Base-by-base conservation (phyloP, 2,329 filamentous ascomycete species). In the Aspergillus latus region DNA sequence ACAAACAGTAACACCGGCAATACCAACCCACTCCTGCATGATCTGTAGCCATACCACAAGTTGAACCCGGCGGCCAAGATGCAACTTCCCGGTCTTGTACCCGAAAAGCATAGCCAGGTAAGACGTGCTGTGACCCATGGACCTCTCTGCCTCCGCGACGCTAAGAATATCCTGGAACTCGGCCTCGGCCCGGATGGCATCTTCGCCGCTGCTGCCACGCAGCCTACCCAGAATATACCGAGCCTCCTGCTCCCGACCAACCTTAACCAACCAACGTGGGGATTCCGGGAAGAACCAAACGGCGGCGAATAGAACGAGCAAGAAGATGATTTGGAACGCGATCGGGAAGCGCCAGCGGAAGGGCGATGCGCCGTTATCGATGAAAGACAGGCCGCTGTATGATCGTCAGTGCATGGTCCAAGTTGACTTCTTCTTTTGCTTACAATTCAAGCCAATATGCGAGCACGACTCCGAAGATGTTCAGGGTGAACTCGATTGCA, bases 31-130 rank as follows among this genome's bases (percentile, higher is more conserved):
- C 63, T 88, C 83, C 64, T 88, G 86, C 66, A 89, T 81, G 44
- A 89, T 86, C 71, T 89, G 86, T 7, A 89, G 76, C 86, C 86
- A 89, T 36, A 90, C 79, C 2, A 87, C 86, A 1, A 90, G 78
- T 64, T 89, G 86, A 0, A 89, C 85, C 5, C 88, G 82, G 1
- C 87, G 79, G 0, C 82, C 87, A 0, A 83, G 86, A 60, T 89
- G 86, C 7, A 89, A 70, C 50, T 87, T 84, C 1, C 79, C 87
- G 0, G 84, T 86, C 2, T 84, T 84, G 53, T 83, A 80, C 2
- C 85, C 86, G 51, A 88, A 85, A 1, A 90, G 72, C 87, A 90
- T 89, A 47, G 82, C 76, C 2, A 82, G 65, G 62, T 89, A 89
- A 0, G 81, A 84, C 47, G 83, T 82, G 34, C 69, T 69, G 28